Evolutionary conservation across 2,329 filamentous ascomycete genomes (phyloP), one percentile per base, ranked within the genome.

Genomic region (Zasmidium angulare): DNA sequence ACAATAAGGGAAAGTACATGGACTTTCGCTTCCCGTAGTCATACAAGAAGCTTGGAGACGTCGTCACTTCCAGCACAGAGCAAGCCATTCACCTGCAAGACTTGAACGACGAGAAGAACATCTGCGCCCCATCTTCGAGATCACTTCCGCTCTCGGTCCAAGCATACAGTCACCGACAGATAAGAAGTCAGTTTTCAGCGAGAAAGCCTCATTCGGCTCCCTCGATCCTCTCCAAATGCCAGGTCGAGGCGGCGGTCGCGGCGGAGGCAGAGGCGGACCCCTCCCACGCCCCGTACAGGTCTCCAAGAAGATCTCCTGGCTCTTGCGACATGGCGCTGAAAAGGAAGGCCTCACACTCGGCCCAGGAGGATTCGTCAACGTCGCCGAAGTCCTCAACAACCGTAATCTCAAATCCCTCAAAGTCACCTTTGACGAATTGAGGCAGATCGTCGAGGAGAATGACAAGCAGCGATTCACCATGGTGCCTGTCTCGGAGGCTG

Each of bases 401-500:
- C 79, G 79, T 53, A 82, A 81, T 48, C 76, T 97, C 56, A 85
- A 84, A 63, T 85, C 84, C 2, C 81, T 96, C 10, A 82, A 89
- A 62, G 84, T 89, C n/a, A 89, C 88, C 0, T 84, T 96, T 58
- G 77, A 81, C 1, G 93, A 97, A 66, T 81, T 99, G 63, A 80
- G 84, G 55, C 74, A 81, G 10, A 82, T 88, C 17, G 92, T 97
- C 12, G 75, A 79, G 14, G 83, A 84, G 51, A 96, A 91, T 71
- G 90, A 93, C 70, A 99, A 99, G 78, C 89, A 97, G 75, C 89
- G 95, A 43, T 99, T 96, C 79, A 85, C 87, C 1, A 81, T 98
- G 70, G 87, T 91, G 55, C 84, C 84, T 49, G 82, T 75, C 7
- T 55, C 55, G 9, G 40, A 48, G 31, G 26, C 61, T 22, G 49